Base-by-base conservation (phyloP, 257 asterid genomes). In the Orobanche coerulescens region DNA sequence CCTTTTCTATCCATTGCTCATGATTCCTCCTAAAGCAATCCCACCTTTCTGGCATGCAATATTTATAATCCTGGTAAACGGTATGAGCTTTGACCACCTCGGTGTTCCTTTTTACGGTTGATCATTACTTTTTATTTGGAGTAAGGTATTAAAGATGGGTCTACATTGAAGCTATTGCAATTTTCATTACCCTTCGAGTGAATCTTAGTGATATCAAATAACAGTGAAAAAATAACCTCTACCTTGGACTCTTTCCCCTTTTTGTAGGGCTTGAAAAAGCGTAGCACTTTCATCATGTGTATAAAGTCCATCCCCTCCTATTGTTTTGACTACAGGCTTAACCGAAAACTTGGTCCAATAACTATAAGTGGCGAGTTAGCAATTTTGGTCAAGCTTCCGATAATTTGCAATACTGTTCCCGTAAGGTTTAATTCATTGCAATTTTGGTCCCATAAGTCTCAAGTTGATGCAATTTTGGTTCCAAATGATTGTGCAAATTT, bases 21-120 rank as follows among this genome's bases (percentile, higher is more conserved):
- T 88, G 96, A 74, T 85, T 70, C 96, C 96, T 39, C 93, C 92
- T 0, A 85, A 88, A 63, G 73, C 79, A 33, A 76, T 83, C 67
- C 96, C 93, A 13, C 96, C 96, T 49, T 88, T 88, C 69, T 88
- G 90, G 96, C 92, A 83, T 78, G 95, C 90, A 16, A 37, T 85
- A 58, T 88, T 88, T 76, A 73, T 76, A 69, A 78, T 88, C 77
- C 75, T 88, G 33, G 88, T 88, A 9, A 88, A 88, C 22, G 95
- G 96, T 88, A 71, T 42, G 79, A 6, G 55, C 59, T 64, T 66
- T 48, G 24, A 20, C n/a, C n/a, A 51, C 51, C 48, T 0, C 39
- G 67, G 42, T 19, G 1, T 62, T 57, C 9, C 19, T 25, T 54
- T 63, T 65, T 37, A 9, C 1, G 14, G n/a, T 40, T 14, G 14